phyloP scores from a whole-genome alignment of 352 stramenopile species.

The Phytophthora nicotianae region DNA sequence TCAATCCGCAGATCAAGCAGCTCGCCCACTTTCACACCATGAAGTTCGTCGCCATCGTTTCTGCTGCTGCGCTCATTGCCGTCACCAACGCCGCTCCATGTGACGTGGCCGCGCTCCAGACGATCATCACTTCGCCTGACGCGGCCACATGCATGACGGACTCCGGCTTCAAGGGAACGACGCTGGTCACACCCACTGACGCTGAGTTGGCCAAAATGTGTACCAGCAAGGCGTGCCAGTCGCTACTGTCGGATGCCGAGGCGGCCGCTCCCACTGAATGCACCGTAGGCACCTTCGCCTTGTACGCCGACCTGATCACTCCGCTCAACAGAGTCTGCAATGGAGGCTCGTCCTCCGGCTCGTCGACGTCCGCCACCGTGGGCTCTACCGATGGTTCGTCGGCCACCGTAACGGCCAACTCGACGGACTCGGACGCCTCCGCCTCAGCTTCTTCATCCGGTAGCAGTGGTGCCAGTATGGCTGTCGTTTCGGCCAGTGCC shows the following conservation, averaged over 20 bases:
- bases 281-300: conserved; percentile 37
- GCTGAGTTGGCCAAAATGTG: conserved; percentile 37
- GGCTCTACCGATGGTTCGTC: conserved; percentile 7
- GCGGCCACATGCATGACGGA: conserved; percentile 30
- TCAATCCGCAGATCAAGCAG: not conserved
- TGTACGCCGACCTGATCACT: conserved; percentile 39
- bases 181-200: conserved; percentile 28
- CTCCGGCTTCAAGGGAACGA: conserved; percentile 37
- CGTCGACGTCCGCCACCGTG: conserved; percentile 8
- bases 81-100: conserved; percentile 31
- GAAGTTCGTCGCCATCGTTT: conserved; percentile 26
- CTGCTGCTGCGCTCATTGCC: conserved; percentile 17
- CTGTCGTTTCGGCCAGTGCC: conserved; percentile 25
- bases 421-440: conserved; percentile 16
- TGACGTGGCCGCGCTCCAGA: conserved; percentile 28
- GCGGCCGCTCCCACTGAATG: conserved; percentile 31
- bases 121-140: conserved; percentile 24
- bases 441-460: conserved; percentile 14
- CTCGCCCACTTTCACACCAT: conserved; percentile 12
- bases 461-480: conserved; percentile 27
- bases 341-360: conserved; percentile 12
- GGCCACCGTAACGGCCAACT: conserved; percentile 3
- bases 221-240: conserved; percentile 28
- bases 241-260: conserved; percentile 23
- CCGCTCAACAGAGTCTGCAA: conserved; percentile 26